Evolutionary conservation across 305 asterid genomes (phyloP), one percentile per base, ranked within the genome.

Genomic region (Plantago lanceolata): DNA sequence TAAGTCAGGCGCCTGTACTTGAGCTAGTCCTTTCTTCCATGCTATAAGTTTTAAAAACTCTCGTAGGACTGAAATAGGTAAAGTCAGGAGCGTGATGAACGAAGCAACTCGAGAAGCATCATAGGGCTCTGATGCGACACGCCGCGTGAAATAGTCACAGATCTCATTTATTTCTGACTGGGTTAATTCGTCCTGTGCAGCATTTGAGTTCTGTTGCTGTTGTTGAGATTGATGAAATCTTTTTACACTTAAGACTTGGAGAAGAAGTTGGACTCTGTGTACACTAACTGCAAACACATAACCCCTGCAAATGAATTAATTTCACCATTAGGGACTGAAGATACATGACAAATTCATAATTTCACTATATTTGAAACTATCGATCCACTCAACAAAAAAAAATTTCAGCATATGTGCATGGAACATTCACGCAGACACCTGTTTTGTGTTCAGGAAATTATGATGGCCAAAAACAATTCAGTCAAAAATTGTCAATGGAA

Each of bases 21-120:
- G 97, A 54, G 87, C 81, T 69, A 88, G 74, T 53, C 95, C 96
- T 80, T 94, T 94, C 84, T 94, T 90, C 99, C 99, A 94, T 26
- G 99, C 97, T 57, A 90, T 90, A 57, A 94, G 95, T 81, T 86
- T 90, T 74, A 94, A 66, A 71, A 94, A 94, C 67, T 94, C 99
- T 81, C 96, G 81, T 66, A 94, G 64, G 44, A 94, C 96, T 17
- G 99, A 88, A 48, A 94, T 90, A 29, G 99, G 99, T 63, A 94
- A 68, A 43, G 99, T 94, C 68, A 94, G 78, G 19, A 94, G 95
- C 31, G 97, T 94, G 59, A 94, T 90, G 80, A 94, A 94, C 13
- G 99, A 94, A 67, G 97, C 99, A 54, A 94, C 97, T 33, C 99
- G 95, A 68, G 99, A 90, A 56, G 97, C 95, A 68, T 94, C 99